Percentiles rank a stretch among this genome's conserved stretches.
These are phyloP conservation scores for Fonsecaea pugnacius DNA, from an alignment of 2,329 filamentous ascomycete species.

Conservation along the genomic window DNA sequence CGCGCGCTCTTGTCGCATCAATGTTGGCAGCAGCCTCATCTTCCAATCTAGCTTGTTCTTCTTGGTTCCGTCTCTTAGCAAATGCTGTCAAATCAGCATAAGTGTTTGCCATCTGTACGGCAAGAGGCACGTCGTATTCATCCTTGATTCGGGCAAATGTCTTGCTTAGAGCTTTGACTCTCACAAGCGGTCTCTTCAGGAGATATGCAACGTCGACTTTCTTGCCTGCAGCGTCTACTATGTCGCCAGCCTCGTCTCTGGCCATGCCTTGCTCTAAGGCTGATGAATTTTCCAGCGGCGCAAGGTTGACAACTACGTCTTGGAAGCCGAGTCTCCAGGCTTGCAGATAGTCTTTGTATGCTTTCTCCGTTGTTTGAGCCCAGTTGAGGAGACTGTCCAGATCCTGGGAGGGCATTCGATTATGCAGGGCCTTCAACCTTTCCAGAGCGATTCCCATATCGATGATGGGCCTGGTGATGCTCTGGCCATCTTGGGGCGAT, in stretches of 20 bases:
- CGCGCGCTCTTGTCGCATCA: slow-evolving; percentile 77
- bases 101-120: slow-evolving; percentile 61
- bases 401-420: slow-evolving; percentile 75
- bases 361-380: slow-evolving; percentile 75
- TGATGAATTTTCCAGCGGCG: slow-evolving; percentile 68
- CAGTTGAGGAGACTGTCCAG: slow-evolving; percentile 74
- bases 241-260: slow-evolving; percentile 63
- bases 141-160: slow-evolving; percentile 68
- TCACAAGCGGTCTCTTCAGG: slow-evolving; percentile 82
- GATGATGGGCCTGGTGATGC: slow-evolving; percentile 82
- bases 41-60: slow-evolving; percentile 73
- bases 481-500: slow-evolving; percentile 59
- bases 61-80: slow-evolving; percentile 73
- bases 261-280: slow-evolving; percentile 57
- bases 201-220: slow-evolving; percentile 93
- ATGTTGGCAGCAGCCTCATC: slow-evolving; percentile 87
- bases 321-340: slow-evolving; percentile 94
- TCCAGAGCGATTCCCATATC: slow-evolving; percentile 92
- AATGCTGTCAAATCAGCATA: slow-evolving; percentile 77
- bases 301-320: slow-evolving; percentile 90
- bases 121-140: slow-evolving; percentile 49
- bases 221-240: slow-evolving; percentile 76
- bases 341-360: slow-evolving; percentile 84
- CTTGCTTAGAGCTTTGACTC: slow-evolving; percentile 85
- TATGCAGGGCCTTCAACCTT: slow-evolving; percentile 78